These are phyloP conservation scores for Aleurites moluccanus DNA, from an alignment of 441 rosid species.

Conservation along the genomic window DNA sequence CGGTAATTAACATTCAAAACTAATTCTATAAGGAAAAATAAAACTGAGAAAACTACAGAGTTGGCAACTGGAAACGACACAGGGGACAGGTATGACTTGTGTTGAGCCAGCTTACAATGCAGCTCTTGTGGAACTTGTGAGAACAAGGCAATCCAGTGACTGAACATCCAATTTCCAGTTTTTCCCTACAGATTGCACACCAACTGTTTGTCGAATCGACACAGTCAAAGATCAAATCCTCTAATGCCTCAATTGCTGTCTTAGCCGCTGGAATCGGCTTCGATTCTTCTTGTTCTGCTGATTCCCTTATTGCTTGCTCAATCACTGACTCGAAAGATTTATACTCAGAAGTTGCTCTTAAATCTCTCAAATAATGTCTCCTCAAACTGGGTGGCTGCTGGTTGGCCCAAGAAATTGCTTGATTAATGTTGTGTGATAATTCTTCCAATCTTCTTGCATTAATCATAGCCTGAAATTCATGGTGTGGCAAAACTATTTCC, in stretches of 20 bases:
- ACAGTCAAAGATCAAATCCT: not conserved
- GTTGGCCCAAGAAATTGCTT: not conserved
- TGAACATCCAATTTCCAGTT: not conserved
- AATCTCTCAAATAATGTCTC: not conserved
- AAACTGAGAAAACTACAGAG: not conserved
- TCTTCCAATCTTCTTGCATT: not conserved
- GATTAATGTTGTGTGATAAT: not conserved
- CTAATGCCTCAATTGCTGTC: not conserved
- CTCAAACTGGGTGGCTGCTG: not conserved
- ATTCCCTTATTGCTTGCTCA: not conserved
- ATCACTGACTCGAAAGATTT: not conserved
- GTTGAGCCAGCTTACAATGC: not conserved
- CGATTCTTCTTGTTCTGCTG: not conserved
- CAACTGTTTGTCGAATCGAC: not conserved
- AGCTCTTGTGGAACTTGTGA: not conserved
- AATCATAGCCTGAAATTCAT: not conserved
- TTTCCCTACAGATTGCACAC: conserved; percentile 3
- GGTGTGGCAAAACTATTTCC: not conserved
- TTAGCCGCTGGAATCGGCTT: not conserved
- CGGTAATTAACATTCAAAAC: too few species aligned
- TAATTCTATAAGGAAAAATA: too few species aligned
- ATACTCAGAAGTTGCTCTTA: too few species aligned
- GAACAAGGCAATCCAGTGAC: not conserved
- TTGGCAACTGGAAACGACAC: conserved; percentile 7
- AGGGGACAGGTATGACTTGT: conserved; percentile 1